Conservation (phyloP, 345 rosid species). For the Euclidium syriacum region DNA sequence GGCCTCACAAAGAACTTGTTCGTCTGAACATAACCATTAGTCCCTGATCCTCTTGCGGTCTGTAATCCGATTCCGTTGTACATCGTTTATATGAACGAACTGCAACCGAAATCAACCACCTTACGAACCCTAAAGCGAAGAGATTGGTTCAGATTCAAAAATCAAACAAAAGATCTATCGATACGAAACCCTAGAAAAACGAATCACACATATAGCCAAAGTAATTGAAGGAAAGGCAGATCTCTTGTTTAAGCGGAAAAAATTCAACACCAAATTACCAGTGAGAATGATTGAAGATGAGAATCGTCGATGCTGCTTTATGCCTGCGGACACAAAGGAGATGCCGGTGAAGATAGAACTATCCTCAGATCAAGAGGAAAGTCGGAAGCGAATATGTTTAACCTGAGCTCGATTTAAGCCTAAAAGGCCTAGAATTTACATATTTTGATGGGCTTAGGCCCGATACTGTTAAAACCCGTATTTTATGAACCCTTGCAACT, state of each 20-base stretch:
- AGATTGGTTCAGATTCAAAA: conserved; percentile 27
- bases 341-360: not conserved
- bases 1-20: conserved; percentile 81
- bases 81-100: conserved; percentile 34
- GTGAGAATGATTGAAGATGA: not conserved
- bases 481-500: too few species aligned
- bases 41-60: conserved; percentile 96
- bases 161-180: conserved; percentile 12
- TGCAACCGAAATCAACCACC: not conserved
- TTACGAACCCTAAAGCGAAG: conserved; percentile 1
- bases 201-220: not conserved
- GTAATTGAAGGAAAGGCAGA: not conserved
- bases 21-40: conserved; percentile 86
- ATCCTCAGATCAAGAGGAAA: not conserved
- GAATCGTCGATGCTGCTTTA: conserved; percentile 1
- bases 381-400: not conserved
- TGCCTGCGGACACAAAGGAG: not conserved
- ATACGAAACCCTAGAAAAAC: not conserved
- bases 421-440: not conserved
- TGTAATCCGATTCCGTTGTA: conserved; percentile 93
- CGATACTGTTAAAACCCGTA: too few species aligned
- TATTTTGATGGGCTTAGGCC: conserved; percentile 8
- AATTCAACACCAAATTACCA: not conserved
- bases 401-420: not conserved
- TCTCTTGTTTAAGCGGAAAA: not conserved